Percentiles rank a stretch among this genome's conserved stretches.
These are phyloP conservation scores for Lumnitzera racemosa DNA, from an alignment of 345 rosid species.

Conservation along the genomic window DNA sequence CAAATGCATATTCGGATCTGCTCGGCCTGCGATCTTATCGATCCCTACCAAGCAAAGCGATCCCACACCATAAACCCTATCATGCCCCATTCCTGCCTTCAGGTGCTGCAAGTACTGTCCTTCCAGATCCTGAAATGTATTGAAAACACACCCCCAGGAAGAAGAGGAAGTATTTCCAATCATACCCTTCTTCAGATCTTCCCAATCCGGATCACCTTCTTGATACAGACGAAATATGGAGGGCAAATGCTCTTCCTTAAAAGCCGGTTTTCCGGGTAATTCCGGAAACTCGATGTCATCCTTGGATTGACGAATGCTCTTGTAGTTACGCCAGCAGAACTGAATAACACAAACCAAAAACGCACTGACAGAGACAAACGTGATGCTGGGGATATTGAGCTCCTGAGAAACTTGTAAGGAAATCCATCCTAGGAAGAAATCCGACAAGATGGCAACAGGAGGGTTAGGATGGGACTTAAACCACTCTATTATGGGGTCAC, in stretches of 20 bases:
- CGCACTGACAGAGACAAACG: conserved; percentile 36
- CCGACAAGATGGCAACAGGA: conserved; percentile 61
- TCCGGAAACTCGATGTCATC: conserved; percentile 24
- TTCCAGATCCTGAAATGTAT: conserved; percentile 41
- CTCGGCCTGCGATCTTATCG: conserved; percentile 4
- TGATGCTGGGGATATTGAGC: conserved; percentile 34
- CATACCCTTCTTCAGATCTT: conserved; percentile 19
- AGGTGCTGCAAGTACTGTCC: conserved; percentile 25
- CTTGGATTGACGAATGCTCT: conserved; percentile 4
- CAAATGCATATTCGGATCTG: neutral
- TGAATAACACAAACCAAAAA: conserved; percentile 21
- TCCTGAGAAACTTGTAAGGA: conserved; percentile 31
- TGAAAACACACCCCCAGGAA: conserved; percentile 45
- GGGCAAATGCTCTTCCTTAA: conserved; percentile 45
- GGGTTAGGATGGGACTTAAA: conserved; percentile 47
- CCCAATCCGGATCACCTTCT: conserved; percentile 29
- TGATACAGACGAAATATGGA: conserved; percentile 18
- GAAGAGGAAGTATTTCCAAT: conserved; percentile 12
- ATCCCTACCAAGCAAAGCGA: conserved; percentile 47
- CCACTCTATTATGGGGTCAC: conserved; percentile 45
- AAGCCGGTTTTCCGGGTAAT: conserved; percentile 47
- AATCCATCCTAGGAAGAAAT: conserved; percentile 71
- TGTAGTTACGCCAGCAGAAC: conserved; percentile 22
- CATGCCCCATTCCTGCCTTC: conserved; percentile 30
- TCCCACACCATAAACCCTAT: conserved; percentile 46